Percentiles rank a stretch among this genome's conserved stretches.
Evolutionary conservation across 2,329 filamentous ascomycete genomes (phyloP).

Genomic region (Penicillium sp.): DNA sequence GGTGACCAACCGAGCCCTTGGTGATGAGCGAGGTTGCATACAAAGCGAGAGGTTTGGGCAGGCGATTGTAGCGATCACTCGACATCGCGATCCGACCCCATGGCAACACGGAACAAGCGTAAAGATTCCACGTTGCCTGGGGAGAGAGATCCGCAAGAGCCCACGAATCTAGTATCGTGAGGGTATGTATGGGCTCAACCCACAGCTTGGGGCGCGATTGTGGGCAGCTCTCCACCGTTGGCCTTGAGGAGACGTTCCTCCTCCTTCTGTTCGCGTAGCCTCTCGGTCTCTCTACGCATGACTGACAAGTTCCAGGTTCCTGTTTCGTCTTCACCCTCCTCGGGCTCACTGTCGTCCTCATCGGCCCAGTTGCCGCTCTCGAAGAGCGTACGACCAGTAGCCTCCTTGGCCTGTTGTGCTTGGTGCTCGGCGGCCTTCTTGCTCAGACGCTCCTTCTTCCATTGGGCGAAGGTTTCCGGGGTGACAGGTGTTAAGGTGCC

Average conservation of each 20-base stretch:
- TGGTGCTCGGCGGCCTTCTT: conserved; percentile 96
- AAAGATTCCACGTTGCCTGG: conserved; percentile 5
- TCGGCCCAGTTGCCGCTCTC: conserved; percentile 90
- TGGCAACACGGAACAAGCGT: conserved; percentile 11
- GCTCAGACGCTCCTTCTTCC: conserved; percentile 90
- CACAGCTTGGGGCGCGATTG: conserved; percentile 27
- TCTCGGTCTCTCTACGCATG: conserved; percentile 81
- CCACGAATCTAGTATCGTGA: conserved; percentile 30
- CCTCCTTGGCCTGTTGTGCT: conserved; percentile 87
- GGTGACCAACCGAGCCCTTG: conserved; percentile 26
- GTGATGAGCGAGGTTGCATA: conserved; percentile 22
- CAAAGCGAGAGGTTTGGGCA: conserved; percentile 11
- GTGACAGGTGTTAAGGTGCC: conserved; percentile 92
- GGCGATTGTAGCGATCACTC: conserved; percentile 27
- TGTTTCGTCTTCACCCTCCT: conserved; percentile 54
- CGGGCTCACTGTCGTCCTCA: conserved; percentile 60
- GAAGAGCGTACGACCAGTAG: conserved; percentile 90
- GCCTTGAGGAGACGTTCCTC: conserved; percentile 61
- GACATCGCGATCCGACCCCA: conserved; percentile 26
- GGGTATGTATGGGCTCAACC: conserved; percentile 26
- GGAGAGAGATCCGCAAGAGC: conserved; percentile 25
- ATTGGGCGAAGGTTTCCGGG: conserved; percentile 87
- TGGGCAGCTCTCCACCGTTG: conserved; percentile 29
- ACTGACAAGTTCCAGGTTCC: conserved; percentile 75
- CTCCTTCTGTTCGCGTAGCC: conserved; percentile 70